A percentile compares a stretch with the other conserved stretches of the same genome.
These are phyloP conservation scores for Gossypium laxum DNA, from an alignment of 441 rosid species.

Conservation along the genomic window DNA sequence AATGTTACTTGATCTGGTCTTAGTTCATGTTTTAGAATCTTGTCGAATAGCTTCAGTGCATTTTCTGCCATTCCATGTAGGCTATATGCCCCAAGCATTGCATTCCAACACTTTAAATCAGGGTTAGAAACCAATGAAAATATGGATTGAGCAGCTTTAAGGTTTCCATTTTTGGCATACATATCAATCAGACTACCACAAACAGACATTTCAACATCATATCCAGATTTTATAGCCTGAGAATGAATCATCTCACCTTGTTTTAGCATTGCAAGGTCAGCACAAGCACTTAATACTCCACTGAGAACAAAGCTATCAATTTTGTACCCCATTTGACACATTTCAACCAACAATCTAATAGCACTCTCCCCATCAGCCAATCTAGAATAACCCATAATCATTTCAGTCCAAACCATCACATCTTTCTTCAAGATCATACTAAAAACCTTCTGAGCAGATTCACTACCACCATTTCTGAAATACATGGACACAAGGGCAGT, in stretches of 20 bases:
- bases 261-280: constrained; percentile 53
- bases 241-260: constrained; percentile 75
- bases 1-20: constrained; percentile 64
- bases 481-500: constrained; percentile 65
- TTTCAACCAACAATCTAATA: constrained; percentile 38
- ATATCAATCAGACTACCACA: constrained; percentile 66
- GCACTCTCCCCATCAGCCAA: constrained; percentile 52
- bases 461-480: constrained; percentile 45
- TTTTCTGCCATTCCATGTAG: constrained; percentile 63
- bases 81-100: constrained; percentile 67
- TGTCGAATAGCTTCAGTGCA: constrained; percentile 39
- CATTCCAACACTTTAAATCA: constrained; percentile 83
- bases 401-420: constrained; percentile 80
- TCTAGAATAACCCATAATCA: constrained; percentile 66
- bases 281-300: constrained; percentile 69
- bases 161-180: constrained; percentile 68
- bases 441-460: constrained; percentile 46
- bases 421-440: constrained; percentile 42
- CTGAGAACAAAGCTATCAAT: constrained; percentile 65
- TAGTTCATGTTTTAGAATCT: constrained; percentile 32
- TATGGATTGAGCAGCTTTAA: constrained; percentile 40
- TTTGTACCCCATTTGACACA: constrained; percentile 43
- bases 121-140: constrained; percentile 39
- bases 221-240: constrained; percentile 48
- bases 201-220: constrained; percentile 41